Conservation (phyloP, 331 rosid genomes). For the Quercus lobata region DNA sequence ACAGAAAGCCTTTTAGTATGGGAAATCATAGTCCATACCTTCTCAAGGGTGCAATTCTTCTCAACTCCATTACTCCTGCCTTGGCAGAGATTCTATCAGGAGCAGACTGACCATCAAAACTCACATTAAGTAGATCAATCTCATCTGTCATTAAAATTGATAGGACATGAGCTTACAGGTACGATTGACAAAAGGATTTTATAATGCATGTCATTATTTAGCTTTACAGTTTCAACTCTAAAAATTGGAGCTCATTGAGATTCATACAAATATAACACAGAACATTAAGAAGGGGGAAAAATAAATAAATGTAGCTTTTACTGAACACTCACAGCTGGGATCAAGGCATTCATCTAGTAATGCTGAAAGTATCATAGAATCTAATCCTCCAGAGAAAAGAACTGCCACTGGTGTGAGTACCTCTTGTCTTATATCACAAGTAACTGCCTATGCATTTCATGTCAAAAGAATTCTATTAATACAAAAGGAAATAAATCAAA, state of each 20-base stretch:
- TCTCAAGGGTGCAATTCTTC: constrained; percentile 76
- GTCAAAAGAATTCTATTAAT: constrained; percentile 19
- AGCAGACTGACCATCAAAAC: constrained; percentile 78
- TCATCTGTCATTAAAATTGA: constrained; percentile 49
- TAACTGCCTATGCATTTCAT: constrained; percentile 52
- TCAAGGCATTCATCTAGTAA: constrained; percentile 75
- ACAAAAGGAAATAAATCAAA: constrained; percentile 17
- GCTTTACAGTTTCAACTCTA: constrained; percentile 19
- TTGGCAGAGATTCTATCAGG: constrained; percentile 86
- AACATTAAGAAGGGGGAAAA: not conserved
- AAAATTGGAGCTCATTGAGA: constrained; percentile 11
- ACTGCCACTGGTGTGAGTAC: constrained; percentile 68
- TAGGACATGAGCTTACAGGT: constrained; percentile 1
- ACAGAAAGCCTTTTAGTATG: not conserved
- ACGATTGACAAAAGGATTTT: not conserved
- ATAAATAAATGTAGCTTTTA: constrained; percentile 12
- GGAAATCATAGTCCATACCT: constrained; percentile 39
- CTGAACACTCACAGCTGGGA: constrained; percentile 58
- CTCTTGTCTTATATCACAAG: constrained; percentile 37
- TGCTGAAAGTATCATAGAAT: constrained; percentile 96
- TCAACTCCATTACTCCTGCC: constrained; percentile 72
- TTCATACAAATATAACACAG: not conserved
- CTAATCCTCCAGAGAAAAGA: constrained; percentile 96
- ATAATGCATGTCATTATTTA: constrained; percentile 13
- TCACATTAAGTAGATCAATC: constrained; percentile 88